Evolutionary conservation across 108 stramenopile species (phyloP).

Genomic region (Conticribra guillardii): DNA sequence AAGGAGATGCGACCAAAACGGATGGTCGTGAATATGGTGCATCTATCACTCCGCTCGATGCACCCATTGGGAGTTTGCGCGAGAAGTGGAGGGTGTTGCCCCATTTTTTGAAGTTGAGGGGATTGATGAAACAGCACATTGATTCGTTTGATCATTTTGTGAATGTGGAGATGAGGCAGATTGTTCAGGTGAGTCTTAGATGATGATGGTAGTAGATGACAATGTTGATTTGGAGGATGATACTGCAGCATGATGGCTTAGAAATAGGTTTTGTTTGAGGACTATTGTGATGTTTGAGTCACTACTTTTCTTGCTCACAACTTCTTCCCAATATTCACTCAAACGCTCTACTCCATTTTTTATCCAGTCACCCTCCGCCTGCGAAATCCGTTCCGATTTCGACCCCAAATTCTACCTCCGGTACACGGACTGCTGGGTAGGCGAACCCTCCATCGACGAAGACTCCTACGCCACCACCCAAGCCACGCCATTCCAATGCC

Average conservation of each 20-base stretch:
- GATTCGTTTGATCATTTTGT: constrained; percentile 98
- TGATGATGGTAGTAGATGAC: neutral
- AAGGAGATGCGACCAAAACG: neutral
- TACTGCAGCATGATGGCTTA: no score
- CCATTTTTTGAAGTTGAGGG: constrained; percentile 90
- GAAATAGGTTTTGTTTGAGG: no score
- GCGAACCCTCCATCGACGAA: constrained; percentile 93
- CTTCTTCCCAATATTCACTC: no score
- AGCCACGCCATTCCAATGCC: constrained; percentile 96
- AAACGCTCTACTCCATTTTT: no score
- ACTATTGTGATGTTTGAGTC: no score
- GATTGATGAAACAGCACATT: constrained; percentile 98
- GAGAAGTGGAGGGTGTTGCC: constrained; percentile 97
- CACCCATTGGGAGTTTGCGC: constrained; percentile 86
- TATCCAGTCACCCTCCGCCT: constrained; percentile 78
- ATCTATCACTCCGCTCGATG: constrained; percentile 76
- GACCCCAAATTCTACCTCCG: constrained; percentile 96
- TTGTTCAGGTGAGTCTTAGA: constrained; percentile 62
- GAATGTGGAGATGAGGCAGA: constrained; percentile 91
- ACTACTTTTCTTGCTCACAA: no score
- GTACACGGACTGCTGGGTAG: constrained; percentile 96
- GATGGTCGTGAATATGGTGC: constrained; percentile 73
- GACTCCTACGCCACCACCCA: constrained; percentile 79
- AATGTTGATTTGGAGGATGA: neutral
- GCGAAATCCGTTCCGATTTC: constrained; percentile 92